Percentiles rank a stretch among this genome's conserved stretches.
Conservation (phyloP, 129 eudicot genomes). For the Gnaphalium uliginosum region DNA sequence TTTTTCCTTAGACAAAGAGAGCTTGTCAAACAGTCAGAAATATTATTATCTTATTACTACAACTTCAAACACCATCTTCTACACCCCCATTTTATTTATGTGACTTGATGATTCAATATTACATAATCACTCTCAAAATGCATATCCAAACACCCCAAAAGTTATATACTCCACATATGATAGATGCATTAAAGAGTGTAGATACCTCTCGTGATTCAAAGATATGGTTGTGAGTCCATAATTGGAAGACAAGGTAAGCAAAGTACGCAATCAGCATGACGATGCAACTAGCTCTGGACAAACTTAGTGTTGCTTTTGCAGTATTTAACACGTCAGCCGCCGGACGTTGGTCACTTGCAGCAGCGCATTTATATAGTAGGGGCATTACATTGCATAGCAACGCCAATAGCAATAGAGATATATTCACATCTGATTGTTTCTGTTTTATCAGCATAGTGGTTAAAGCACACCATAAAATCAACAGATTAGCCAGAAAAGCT, state of each 20-base stretch:
- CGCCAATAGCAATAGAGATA: constrained; percentile 59
- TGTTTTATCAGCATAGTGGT: constrained; percentile 23
- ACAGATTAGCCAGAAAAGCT: not conserved
- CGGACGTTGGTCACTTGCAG: constrained; percentile 12
- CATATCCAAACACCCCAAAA: no score
- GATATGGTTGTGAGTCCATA: constrained; percentile 76
- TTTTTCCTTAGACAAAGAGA: no score
- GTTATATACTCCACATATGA: no score
- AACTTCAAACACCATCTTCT: no score
- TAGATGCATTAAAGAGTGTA: not conserved
- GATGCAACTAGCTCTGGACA: constrained; percentile 70
- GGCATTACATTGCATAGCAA: constrained; percentile 71
- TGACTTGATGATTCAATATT: no score
- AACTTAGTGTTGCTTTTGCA: constrained; percentile 42
- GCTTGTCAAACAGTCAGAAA: no score
- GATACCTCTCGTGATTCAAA: constrained; percentile 63
- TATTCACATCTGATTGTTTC: constrained; percentile 89
- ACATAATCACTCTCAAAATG: no score
- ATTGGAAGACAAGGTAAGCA: constrained; percentile 75
- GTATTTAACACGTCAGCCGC: constrained; percentile 23
- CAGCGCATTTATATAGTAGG: constrained; percentile 51
- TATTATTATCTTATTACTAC: no score
- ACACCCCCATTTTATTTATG: no score
- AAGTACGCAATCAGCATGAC: constrained; percentile 70
- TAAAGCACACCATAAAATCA: not conserved